Base-by-base conservation (phyloP, 1,139 yeast genomes). In the Taiozyma sp. region DNA sequence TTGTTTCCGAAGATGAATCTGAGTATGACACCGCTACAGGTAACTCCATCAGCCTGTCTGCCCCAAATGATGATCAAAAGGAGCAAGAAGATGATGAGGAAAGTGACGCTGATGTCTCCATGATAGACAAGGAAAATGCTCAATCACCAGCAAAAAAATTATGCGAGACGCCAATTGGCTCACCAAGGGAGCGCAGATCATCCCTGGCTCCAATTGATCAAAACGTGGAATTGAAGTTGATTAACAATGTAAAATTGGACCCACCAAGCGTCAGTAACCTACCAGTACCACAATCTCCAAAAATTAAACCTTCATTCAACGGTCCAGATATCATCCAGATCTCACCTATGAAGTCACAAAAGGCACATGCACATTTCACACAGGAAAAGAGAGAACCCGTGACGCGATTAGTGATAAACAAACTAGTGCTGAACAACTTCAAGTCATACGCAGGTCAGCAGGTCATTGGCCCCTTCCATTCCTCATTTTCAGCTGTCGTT, bases 401-500 rank as follows among this genome's bases (percentile, higher is more conserved):
- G 8, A 83, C 84, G 10, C 73, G 99, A 46, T 69, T 93, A 36
- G 96, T 89, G 8, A 92, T 93, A 45, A 74, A 83, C 44, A 80
- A 81, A 60, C 70, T 93, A 36, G 87, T 85, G 0, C 74, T 95
- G 46, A 84, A 85, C 6, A 87, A 95, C 65, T 95, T 93, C 78
- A 95, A 95, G 65, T 91, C 98, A 0, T 95, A 95, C 66, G 98
- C 98, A 0, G 99, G 99, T 0, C 72, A 78, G n/a, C 98, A 93
- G 69, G 81, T 81, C 10, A 88, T 95, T 53, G 99, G 99, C 0
- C 99, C 99, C 0, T 95, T 95, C 68, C 87, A 93, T 65, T 73
- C 91, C 44, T 89, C 96, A 2, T 95, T 95, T 65, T 89, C 97
- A 9, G 97, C 99, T 0, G 96, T 95, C 10, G 98, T 95, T n/a